Percentiles rank a stretch among this genome's conserved stretches.
Evolutionary conservation across 306 rosid species (phyloP).

Genomic region (Biancaea sappan): DNA sequence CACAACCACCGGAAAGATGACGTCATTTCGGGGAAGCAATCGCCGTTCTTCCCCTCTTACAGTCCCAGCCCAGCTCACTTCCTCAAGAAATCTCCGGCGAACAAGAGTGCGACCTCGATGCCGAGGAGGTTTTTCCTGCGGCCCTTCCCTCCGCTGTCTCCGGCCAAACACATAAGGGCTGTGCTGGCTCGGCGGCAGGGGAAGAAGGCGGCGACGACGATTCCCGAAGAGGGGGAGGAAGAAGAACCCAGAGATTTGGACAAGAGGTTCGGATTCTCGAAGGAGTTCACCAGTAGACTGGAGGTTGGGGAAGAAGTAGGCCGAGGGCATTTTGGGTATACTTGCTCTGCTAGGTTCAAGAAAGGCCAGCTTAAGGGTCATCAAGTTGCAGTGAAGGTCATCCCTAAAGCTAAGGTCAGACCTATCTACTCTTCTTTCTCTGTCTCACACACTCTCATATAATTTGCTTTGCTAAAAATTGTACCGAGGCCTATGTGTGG

Average conservation of each 20-base stretch:
- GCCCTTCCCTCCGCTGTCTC: slow-evolving; percentile 76
- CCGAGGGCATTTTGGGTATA: slow-evolving; percentile 78
- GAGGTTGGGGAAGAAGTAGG: slow-evolving; percentile 67
- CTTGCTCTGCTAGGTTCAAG: slow-evolving; percentile 72
- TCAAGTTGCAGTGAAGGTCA: slow-evolving; percentile 67
- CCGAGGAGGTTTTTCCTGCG: slow-evolving; percentile 67
- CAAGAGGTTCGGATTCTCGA: slow-evolving; percentile 71
- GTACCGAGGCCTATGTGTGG: neutral
- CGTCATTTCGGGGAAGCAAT: slow-evolving; percentile 40
- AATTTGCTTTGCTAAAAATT: neutral
- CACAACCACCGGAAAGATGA: slow-evolving; percentile 40
- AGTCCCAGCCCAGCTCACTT: slow-evolving; percentile 67
- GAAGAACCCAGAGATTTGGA: slow-evolving; percentile 54
- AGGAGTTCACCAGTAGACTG: slow-evolving; percentile 56
- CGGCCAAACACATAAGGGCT: slow-evolving; percentile 71
- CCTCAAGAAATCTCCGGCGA: slow-evolving; percentile 48
- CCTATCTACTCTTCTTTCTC: neutral
- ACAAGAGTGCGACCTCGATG: slow-evolving; percentile 57
- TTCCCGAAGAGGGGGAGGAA: slow-evolving; percentile 62
- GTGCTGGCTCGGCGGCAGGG: slow-evolving; percentile 62
- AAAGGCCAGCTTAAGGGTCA: slow-evolving; percentile 70
- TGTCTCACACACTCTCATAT: neutral
- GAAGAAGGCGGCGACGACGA: slow-evolving; percentile 49
- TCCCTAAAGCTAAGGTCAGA: slow-evolving; percentile 63
- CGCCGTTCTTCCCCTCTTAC: slow-evolving; percentile 67